These are phyloP conservation scores for Sporothrix dimorphospora DNA, from an alignment of 2,329 filamentous ascomycete species.

Conservation along the genomic window DNA sequence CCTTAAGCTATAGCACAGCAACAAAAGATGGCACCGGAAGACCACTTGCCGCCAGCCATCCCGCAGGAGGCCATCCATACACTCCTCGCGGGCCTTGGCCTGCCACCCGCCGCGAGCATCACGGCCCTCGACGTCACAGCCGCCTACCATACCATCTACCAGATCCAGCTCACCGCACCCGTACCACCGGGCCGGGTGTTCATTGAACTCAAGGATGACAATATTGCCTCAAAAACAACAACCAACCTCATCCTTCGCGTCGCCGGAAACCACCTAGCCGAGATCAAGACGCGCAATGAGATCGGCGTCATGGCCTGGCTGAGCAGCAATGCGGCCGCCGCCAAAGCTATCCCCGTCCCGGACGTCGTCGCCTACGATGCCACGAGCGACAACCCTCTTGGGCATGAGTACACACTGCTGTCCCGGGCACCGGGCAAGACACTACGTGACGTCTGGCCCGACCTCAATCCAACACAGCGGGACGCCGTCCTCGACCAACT, in stretches of 20 bases:
- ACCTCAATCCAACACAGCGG: neutral
- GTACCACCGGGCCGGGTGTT: neutral
- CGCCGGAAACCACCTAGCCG: neutral
- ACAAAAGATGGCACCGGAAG: neutral
- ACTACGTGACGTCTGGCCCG: neutral
- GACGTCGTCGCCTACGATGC: neutral
- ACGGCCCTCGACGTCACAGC: neutral
- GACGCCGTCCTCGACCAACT: neutral
- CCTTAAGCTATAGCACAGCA: neutral
- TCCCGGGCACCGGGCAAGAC: neutral
- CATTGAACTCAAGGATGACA: neutral
- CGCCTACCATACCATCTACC: neutral
- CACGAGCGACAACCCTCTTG: neutral
- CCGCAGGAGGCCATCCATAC: neutral
- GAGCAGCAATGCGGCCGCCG: too few species aligned
- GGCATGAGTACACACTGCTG: neutral
- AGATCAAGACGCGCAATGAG: slow-evolving; percentile 9
- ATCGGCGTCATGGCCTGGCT: neutral
- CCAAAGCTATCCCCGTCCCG: neutral
- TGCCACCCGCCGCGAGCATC: neutral
- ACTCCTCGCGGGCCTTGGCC: neutral
- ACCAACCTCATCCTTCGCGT: slow-evolving; percentile 4
- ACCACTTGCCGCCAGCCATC: neutral
- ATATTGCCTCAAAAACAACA: too few species aligned
- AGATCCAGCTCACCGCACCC: neutral